phyloP scores from a whole-genome alignment of 2,329 filamentous ascomycete genomes.

The Diaporthe citrichinensis region DNA sequence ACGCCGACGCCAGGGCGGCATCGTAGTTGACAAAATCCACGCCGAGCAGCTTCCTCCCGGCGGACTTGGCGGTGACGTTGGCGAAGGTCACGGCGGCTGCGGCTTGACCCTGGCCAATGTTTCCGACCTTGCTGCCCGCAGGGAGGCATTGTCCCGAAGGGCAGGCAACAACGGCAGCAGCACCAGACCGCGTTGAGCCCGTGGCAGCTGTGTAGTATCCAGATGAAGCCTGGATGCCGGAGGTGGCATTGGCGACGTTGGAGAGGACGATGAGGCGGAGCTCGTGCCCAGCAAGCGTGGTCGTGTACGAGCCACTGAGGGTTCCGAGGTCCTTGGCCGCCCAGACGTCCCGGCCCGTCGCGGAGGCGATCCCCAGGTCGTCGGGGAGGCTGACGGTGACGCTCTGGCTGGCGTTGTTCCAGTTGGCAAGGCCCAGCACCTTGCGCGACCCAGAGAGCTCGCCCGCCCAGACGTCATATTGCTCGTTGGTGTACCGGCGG shows the following conservation, averaged over 20 bases:
- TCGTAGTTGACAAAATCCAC: conserved; percentile 69
- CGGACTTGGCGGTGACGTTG: conserved; percentile 48
- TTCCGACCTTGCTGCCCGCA: conserved; percentile 57
- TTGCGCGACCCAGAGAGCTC: conserved; percentile 58
- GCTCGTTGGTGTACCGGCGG: conserved; percentile 61
- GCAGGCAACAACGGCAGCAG: conserved; percentile 54
- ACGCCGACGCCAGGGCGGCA: conserved; percentile 57
- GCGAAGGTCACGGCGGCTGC: conserved; percentile 52
- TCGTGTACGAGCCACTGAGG: conserved; percentile 51
- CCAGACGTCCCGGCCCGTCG: conserved; percentile 58
- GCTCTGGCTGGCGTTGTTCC: conserved; percentile 59
- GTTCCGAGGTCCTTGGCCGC: conserved; percentile 51
- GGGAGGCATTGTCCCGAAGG: conserved; percentile 57
- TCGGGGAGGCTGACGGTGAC: conserved; percentile 59
- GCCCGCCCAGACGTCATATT: conserved; percentile 67
- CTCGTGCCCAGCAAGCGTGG: conserved; percentile 55
- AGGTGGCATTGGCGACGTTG: conserved; percentile 48
- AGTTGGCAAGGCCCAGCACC: conserved; percentile 64
- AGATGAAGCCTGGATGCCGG: conserved; percentile 40
- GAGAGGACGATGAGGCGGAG: conserved; percentile 56
- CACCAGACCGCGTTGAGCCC: conserved; percentile 54
- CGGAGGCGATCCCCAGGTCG: conserved; percentile 56
- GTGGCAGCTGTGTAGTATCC: conserved; percentile 57
- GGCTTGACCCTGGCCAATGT: conserved; percentile 52
- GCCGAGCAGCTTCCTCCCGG: conserved; percentile 57